A percentile compares a stretch with the other conserved stretches of the same genome.
Conservation (phyloP, 345 rosid genomes). For the Trapa bicornis region DNA sequence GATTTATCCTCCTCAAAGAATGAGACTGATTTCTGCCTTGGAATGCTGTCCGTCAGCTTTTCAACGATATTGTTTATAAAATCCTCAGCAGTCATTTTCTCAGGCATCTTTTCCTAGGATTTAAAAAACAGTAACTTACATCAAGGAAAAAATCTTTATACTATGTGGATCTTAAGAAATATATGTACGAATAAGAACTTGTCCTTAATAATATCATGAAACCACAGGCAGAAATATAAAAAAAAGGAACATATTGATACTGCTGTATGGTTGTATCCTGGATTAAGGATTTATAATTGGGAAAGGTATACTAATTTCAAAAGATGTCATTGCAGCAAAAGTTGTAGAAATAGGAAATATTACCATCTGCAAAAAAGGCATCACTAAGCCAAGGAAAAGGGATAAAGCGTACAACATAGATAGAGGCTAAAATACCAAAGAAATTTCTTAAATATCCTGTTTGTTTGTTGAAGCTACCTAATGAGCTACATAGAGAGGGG, state of each 20-base stretch:
- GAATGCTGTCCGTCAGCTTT: constrained; percentile 42
- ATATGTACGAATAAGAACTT: background rate
- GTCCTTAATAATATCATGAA: background rate
- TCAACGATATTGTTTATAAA: constrained; percentile 47
- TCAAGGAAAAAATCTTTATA: background rate
- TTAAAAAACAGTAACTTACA: background rate
- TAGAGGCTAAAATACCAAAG: background rate
- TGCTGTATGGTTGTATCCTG: background rate
- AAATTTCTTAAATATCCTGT: background rate
- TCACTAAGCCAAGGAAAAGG: background rate
- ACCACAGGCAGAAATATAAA: background rate
- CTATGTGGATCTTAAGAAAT: background rate
- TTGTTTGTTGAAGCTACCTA: background rate
- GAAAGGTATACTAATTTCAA: background rate
- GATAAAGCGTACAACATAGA: background rate
- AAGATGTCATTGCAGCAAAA: background rate
- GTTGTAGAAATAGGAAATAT: background rate
- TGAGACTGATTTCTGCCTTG: constrained; percentile 50
- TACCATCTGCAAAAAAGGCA: background rate
- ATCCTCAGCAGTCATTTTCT: constrained; percentile 51
- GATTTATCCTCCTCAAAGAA: constrained; percentile 47
- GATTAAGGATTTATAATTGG: background rate
- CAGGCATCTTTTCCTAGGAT: constrained; percentile 47
- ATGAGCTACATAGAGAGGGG: too few relatives aligned
- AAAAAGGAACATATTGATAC: background rate